Evolutionary conservation across 345 rosid genomes (phyloP), one percentile per base, ranked within the genome.

Genomic region (Eucalyptus erythrocorys): DNA sequence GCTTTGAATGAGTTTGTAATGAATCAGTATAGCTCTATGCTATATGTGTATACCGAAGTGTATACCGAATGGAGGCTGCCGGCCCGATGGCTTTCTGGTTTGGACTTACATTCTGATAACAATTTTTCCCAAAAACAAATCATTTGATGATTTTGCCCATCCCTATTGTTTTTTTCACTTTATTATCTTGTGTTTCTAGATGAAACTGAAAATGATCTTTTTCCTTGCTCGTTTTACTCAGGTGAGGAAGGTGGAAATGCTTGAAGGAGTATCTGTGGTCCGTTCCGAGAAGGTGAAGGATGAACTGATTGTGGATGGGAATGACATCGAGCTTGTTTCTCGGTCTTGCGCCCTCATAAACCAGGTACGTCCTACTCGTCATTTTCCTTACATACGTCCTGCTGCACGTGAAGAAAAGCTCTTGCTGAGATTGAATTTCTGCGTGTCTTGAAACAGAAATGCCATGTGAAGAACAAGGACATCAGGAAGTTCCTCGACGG

Each of bases 401-500:
- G 21, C 30, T 37, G 6, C 34, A 11, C 4, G 1, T 19, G 45
- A 53, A 32, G 43, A 55, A 22, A 48, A 24, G 16, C 26, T 34
- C 19, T 48, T 48, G 17, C 85, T 87, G 88, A 87, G 26, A 13
- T 48, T 47, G 64, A 19, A 24, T 87, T 47, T 34, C 50, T 6
- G 51, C 34, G 4, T 87, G 55, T 71, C 15, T 76, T 48, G 48
- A 1, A 43, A 66, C 91, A 94, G 96, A 94, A 94, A 94, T 94
- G 96, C 90, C 95, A 93, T 84, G 96, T 94, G 55, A 94, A 94
- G 93, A 94, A 93, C 55, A 94, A 94, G 85, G 97, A 95, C 88
- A 95, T 95, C 92, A 89, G 96, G 87, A 94, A 94, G 91, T 95
- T 95, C 51, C 94, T 95, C 40, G 97, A 95, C 13, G 96, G 97